Evolutionary conservation across 176 grass and related monocot species (phyloP).

Genomic region (Leersia perrieri): DNA sequence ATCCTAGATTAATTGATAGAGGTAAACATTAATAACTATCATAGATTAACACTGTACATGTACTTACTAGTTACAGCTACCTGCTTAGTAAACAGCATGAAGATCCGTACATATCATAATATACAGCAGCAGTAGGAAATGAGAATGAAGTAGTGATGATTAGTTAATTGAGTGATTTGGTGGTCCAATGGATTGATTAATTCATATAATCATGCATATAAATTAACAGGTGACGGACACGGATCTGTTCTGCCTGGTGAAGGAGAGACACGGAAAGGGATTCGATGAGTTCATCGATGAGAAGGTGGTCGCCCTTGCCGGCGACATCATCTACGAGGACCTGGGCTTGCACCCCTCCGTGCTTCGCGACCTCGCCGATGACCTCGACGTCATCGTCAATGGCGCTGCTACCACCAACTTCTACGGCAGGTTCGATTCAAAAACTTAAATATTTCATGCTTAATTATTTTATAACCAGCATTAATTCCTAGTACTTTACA

Average conservation of each 20-base stretch:
- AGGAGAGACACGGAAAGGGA: conserved; percentile 49
- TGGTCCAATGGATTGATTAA: not conserved
- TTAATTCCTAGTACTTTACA: no score
- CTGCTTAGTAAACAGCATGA: no score
- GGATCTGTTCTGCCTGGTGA: conserved; percentile 65
- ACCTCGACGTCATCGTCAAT: conserved; percentile 71
- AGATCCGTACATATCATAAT: no score
- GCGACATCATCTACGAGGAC: conserved; percentile 55
- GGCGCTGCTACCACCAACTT: conserved; percentile 77
- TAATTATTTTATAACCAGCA: no score
- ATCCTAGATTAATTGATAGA: no score
- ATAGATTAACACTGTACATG: no score
- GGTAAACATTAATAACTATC: no score
- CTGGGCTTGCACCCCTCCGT: conserved; percentile 47
- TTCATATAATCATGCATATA: not conserved
- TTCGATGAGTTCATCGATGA: conserved; percentile 49
- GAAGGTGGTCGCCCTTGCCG: conserved; percentile 63
- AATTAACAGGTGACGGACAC: conserved; percentile 48
- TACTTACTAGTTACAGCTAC: no score
- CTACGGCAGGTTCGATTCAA: conserved; percentile 49
- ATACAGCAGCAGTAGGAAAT: no score
- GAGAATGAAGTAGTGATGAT: no score
- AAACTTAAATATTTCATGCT: no score
- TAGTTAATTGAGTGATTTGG: no score
- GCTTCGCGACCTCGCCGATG: conserved; percentile 33